These are phyloP conservation scores for Hyaloscypha bicolor DNA, from an alignment of 495 filamentous ascomycete genomes.

Conservation along the genomic window DNA sequence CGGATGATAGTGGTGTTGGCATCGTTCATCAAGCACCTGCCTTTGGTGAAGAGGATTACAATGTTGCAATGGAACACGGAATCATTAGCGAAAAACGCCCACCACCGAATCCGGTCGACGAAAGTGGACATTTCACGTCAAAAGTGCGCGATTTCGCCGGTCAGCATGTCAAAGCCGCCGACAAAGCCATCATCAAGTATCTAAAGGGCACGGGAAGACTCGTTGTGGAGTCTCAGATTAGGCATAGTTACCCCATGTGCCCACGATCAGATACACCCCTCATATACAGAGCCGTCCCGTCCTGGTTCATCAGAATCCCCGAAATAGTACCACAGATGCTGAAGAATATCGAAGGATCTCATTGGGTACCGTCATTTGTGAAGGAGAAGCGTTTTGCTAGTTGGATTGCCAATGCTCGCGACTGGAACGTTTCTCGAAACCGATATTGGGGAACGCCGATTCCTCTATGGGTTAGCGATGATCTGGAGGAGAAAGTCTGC, in stretches of 20 bases:
- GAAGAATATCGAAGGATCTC: slow-evolving; percentile 82
- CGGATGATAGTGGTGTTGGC: slow-evolving; percentile 89
- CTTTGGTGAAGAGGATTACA: slow-evolving; percentile 97
- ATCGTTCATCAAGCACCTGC: slow-evolving; percentile 95
- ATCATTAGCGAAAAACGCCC: slow-evolving; percentile 75
- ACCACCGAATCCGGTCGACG: slow-evolving; percentile 90
- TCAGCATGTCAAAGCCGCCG: slow-evolving; percentile 90
- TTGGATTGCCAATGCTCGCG: slow-evolving; percentile 89
- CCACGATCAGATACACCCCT: slow-evolving; percentile 94
- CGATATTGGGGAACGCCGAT: slow-evolving; percentile 97
- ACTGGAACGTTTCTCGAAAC: slow-evolving; percentile 97
- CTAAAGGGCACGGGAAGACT: slow-evolving; percentile 80
- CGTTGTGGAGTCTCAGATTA: slow-evolving; percentile 87
- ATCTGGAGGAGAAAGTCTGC: slow-evolving; percentile 83
- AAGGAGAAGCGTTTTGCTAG: slow-evolving; percentile 86
- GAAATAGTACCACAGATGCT: slow-evolving; percentile 89
- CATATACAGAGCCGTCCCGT: slow-evolving; percentile 91
- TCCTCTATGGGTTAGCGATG: slow-evolving; percentile 89
- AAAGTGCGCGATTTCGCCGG: slow-evolving; percentile 85
- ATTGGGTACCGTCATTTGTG: slow-evolving; percentile 92
- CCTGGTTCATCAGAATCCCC: slow-evolving; percentile 93
- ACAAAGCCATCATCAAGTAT: slow-evolving; percentile 92
- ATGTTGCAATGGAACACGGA: slow-evolving; percentile 73
- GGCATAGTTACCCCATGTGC: slow-evolving; percentile 94
- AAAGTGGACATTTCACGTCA: slow-evolving; percentile 76